These are phyloP conservation scores for Rubia occidens DNA, from an alignment of 305 asterid species.

Conservation along the genomic window DNA sequence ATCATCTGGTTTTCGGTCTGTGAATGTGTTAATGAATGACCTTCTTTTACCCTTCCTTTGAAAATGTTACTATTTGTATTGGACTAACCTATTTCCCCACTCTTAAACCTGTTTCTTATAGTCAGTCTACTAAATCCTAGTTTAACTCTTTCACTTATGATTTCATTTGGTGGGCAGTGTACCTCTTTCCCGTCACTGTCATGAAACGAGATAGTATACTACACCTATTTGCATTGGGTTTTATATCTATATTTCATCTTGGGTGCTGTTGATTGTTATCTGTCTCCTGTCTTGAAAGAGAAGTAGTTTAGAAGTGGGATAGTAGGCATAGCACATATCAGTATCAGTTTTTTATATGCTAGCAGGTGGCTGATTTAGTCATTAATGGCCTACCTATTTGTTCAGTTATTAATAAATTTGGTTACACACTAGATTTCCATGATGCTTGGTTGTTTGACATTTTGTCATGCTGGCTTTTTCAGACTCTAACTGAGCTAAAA, in stretches of 20 bases:
- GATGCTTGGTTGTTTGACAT: not conserved
- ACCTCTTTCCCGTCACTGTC: not conserved
- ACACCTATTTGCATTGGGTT: not conserved
- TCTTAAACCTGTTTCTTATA: not conserved
- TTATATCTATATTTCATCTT: not conserved
- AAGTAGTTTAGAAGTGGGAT: not conserved
- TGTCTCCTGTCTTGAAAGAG: not conserved
- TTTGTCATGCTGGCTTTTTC: constrained; percentile 17
- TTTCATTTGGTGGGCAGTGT: not conserved
- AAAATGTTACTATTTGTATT: not conserved
- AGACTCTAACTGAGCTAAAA: constrained; percentile 71
- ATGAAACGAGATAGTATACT: not conserved
- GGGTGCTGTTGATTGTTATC: not conserved
- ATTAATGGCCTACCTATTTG: not conserved
- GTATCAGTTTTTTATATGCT: not conserved
- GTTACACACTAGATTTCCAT: constrained; percentile 2
- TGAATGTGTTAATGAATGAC: not conserved
- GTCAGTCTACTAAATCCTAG: not conserved
- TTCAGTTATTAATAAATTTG: not conserved
- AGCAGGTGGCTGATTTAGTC: not conserved
- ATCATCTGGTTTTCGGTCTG: not conserved
- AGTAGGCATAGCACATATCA: not conserved
- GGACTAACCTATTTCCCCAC: not conserved
- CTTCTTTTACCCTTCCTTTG: not conserved
- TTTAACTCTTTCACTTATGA: not conserved